These are phyloP conservation scores for Microdochium paspali DNA, from an alignment of 2,329 filamentous ascomycete species.

Conservation along the genomic window DNA sequence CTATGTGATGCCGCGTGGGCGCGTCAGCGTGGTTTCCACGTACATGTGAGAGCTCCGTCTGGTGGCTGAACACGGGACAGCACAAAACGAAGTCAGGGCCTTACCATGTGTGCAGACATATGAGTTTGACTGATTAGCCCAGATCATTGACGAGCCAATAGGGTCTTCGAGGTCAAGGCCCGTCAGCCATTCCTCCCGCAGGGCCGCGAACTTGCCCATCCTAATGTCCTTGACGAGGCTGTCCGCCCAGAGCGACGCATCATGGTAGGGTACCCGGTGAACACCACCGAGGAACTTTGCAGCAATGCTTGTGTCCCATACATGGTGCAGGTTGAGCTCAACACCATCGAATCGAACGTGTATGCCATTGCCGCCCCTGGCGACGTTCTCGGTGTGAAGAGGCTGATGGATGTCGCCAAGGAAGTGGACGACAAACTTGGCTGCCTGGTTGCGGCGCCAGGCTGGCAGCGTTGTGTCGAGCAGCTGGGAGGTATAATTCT, in stretches of 20 bases:
- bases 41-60: no score
- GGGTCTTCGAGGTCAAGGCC: constrained; percentile 46
- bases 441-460: constrained; percentile 44
- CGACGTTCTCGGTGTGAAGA: constrained; percentile 54
- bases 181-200: constrained; percentile 44
- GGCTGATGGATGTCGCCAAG: constrained; percentile 63
- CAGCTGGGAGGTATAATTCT: constrained; percentile 50
- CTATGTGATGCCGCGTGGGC: constrained; percentile 19
- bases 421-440: constrained; percentile 61
- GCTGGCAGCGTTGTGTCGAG: constrained; percentile 33
- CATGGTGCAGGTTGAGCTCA: constrained; percentile 57
- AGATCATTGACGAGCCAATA: constrained; percentile 45
- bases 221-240: constrained; percentile 44
- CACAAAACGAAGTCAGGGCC: no score
- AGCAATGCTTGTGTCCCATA: constrained; percentile 65
- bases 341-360: constrained; percentile 49
- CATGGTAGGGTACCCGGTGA: constrained; percentile 35
- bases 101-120: constrained; percentile 53
- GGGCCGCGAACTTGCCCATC: constrained; percentile 41
- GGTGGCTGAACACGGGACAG: no score
- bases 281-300: constrained; percentile 53
- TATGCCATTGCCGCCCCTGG: constrained; percentile 60
- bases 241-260: constrained; percentile 47
- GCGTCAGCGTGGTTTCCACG: background rate
- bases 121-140: constrained; percentile 55